These are phyloP conservation scores for Saccharomycopsis synnaedendra DNA, from an alignment of 805 yeast genomes.

Conservation along the genomic window DNA sequence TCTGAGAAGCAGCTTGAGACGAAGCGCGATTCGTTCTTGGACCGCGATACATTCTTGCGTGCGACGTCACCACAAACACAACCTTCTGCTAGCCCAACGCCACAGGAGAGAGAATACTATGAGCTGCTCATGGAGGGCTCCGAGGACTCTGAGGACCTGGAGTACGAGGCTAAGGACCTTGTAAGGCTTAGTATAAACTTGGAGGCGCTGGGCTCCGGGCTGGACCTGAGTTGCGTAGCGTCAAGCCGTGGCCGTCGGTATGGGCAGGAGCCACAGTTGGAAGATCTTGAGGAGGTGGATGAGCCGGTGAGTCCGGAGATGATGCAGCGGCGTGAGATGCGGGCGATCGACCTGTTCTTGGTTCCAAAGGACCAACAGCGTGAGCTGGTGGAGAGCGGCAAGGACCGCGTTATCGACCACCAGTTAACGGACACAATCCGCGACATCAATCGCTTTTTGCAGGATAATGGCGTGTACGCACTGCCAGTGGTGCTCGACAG, in stretches of 20 bases:
- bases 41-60: neutral
- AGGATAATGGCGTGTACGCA: slow-evolving; percentile 16
- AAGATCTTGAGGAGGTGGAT: slow-evolving; percentile 9
- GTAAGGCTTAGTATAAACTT: slow-evolving; percentile 13
- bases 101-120: neutral
- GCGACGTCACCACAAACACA: neutral
- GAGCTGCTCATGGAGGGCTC: slow-evolving; percentile 6
- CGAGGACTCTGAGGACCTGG: slow-evolving; percentile 4
- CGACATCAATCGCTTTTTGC: slow-evolving; percentile 13
- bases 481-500: slow-evolving; percentile 13
- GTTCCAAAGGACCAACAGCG: neutral
- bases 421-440: slow-evolving; percentile 14
- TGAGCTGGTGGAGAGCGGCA: neutral
- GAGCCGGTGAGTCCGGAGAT: slow-evolving; percentile 3
- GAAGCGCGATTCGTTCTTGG: slow-evolving; percentile 7
- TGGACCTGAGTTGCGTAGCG: neutral
- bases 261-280: slow-evolving; percentile 2
- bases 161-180: slow-evolving; percentile 10
- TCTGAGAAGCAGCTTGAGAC: neutral
- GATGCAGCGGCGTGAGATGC: slow-evolving; percentile 1
- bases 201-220: slow-evolving; percentile 5
- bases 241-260: neutral
- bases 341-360: neutral
- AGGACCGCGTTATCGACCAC: slow-evolving; percentile 3
- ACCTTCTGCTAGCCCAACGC: neutral